These are phyloP conservation scores for Rhodotorula babjevae DNA, from an alignment of 768 basidiomycete genomes.

Conservation along the genomic window DNA sequence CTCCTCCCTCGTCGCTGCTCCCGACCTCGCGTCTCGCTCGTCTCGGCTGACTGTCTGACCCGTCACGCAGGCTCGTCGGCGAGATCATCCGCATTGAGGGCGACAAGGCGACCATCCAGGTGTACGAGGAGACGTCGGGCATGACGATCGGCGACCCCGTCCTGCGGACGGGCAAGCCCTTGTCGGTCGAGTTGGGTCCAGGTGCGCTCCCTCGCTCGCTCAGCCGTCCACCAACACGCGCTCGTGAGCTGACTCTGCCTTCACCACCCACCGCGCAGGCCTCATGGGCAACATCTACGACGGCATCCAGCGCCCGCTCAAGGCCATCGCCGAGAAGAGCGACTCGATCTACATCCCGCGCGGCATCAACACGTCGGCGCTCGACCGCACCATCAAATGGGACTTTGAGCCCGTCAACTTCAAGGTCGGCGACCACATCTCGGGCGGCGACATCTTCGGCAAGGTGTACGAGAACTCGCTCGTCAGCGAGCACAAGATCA, in stretches of 20 bases:
- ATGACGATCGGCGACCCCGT: conserved; percentile 99
- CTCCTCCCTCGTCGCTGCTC: not conserved
- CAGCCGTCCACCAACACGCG: not conserved
- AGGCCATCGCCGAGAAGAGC: conserved; percentile 90
- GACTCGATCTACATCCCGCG: conserved; percentile 99
- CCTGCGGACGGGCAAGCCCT: conserved; percentile 90
- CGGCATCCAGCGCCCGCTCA: conserved; percentile 49
- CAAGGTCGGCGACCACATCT: conserved; percentile 92
- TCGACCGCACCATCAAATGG: conserved; percentile 84
- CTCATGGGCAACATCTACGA: conserved; percentile 87
- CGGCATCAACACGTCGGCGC: conserved; percentile 94
- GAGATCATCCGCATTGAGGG: conserved; percentile 99
- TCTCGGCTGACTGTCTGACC: not conserved
- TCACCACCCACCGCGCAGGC: conserved; percentile 53
- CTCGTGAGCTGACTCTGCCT: not conserved
- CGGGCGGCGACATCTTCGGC: conserved; percentile 95
- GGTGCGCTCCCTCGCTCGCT: conserved; percentile 53
- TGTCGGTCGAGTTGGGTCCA: conserved; percentile 95
- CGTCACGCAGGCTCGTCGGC: conserved; percentile 34
- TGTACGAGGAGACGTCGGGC: conserved; percentile 98
- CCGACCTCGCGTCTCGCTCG: not conserved
- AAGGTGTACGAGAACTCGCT: conserved; percentile 94
- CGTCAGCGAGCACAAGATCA: conserved; percentile 93
- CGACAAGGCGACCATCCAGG: conserved; percentile 97
- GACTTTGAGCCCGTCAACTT: conserved; percentile 82